Evolutionary conservation across 768 basidiomycete species (phyloP).

Genomic region (Russula vinacea): DNA sequence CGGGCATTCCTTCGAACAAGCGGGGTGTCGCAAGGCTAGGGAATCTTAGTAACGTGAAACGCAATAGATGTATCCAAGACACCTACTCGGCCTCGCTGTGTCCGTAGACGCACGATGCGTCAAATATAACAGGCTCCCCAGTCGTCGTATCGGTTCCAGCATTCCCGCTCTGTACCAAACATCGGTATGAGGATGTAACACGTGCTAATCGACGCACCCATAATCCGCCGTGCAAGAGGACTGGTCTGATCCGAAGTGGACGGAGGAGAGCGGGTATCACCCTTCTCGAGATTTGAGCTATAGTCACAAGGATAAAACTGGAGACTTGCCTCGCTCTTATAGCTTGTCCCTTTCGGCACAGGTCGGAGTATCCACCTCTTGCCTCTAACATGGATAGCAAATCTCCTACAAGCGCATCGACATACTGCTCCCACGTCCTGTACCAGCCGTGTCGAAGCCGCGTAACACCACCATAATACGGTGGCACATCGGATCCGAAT

Average conservation of each 20-base stretch:
- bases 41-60: neutral
- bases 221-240: slow-evolving; percentile 73
- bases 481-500: slow-evolving; percentile 71
- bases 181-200: slow-evolving; percentile 2
- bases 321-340: slow-evolving; percentile 44
- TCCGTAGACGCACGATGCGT: slow-evolving; percentile 76
- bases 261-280: slow-evolving; percentile 64
- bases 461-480: slow-evolving; percentile 67
- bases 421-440: slow-evolving; percentile 68
- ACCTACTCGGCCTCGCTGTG: slow-evolving; percentile 80
- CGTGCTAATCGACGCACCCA: slow-evolving; percentile 51
- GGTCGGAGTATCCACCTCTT: slow-evolving; percentile 42
- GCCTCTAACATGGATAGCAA: slow-evolving; percentile 48
- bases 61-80: neutral
- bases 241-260: slow-evolving; percentile 56
- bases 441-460: slow-evolving; percentile 71
- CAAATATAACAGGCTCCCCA: slow-evolving; percentile 66
- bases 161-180: slow-evolving; percentile 59
- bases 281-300: neutral
- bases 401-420: slow-evolving; percentile 55
- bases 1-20: slow-evolving; percentile 74
- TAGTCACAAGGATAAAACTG: neutral
- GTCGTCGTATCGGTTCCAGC: slow-evolving; percentile 54
- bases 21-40: slow-evolving; percentile 69
- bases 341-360: slow-evolving; percentile 52